Conservation (phyloP, 2,329 filamentous ascomycete genomes). For the Fragosphaeria purpurea region DNA sequence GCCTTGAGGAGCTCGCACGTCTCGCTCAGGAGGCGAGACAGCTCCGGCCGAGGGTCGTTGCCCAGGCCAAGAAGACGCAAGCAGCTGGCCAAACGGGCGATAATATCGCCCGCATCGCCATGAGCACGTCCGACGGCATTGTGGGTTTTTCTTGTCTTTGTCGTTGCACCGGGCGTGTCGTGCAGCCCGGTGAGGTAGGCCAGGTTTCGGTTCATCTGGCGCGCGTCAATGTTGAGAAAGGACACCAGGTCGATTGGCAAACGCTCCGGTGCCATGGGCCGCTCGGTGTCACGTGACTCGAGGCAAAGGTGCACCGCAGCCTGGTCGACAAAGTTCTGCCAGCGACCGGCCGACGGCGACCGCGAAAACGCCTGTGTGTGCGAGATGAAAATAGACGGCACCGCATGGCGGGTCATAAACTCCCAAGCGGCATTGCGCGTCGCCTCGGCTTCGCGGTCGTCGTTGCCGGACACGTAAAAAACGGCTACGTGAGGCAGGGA, state of each 20-base stretch:
- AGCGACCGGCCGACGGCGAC: constrained; percentile 19
- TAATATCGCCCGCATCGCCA: neutral
- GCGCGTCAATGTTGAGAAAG: constrained; percentile 40
- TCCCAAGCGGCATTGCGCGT: constrained; percentile 33
- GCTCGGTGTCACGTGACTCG: constrained; percentile 29
- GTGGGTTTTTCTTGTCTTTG: neutral
- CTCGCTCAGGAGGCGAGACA: neutral
- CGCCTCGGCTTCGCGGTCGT: constrained; percentile 25
- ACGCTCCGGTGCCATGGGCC: constrained; percentile 26
- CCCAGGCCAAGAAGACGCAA: neutral
- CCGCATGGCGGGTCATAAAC: constrained; percentile 35
- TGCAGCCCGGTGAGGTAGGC: constrained; percentile 35
- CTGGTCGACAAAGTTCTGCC: constrained; percentile 27
- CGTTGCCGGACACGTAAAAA: constrained; percentile 36
- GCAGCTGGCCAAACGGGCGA: neutral
- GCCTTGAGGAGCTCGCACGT: neutral
- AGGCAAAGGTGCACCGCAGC: constrained; percentile 38
- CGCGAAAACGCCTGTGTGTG: constrained; percentile 30
- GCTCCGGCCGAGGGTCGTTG: neutral
- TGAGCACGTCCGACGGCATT: neutral
- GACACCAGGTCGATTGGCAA: constrained; percentile 38
- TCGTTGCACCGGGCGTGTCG: constrained; percentile 7
- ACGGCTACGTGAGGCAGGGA: constrained; percentile 38
- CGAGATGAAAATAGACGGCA: constrained; percentile 39
- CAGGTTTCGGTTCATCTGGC: constrained; percentile 44